phyloP scores from a whole-genome alignment of 148 eudicot genomes.

The Fagopyrum tataricum region DNA sequence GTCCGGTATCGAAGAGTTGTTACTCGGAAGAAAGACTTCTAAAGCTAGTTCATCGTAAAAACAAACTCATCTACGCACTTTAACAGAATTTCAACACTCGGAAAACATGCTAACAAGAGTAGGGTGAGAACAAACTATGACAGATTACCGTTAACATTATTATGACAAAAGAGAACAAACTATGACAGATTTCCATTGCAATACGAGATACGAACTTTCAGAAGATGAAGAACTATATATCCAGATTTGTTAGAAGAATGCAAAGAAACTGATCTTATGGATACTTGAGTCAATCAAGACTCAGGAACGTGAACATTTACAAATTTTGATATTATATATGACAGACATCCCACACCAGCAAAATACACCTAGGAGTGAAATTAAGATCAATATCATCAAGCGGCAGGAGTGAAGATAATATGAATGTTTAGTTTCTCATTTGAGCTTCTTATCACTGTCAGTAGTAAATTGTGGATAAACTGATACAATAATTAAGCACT shows the following conservation, averaged over 20 bases:
- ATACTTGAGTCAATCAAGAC: too few species aligned
- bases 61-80: not conserved
- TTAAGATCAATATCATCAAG: not conserved
- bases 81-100: not conserved
- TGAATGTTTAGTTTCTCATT: not conserved
- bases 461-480: not conserved
- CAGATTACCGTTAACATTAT: not conserved
- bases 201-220: not conserved
- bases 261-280: too few species aligned
- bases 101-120: not conserved
- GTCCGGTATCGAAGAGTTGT: constrained; percentile 17
- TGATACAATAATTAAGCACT: not conserved
- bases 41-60: not conserved
- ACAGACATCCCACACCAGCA: constrained; percentile 30
- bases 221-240: too few species aligned
- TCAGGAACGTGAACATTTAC: too few species aligned
- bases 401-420: not conserved
- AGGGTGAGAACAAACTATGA: not conserved
- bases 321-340: not conserved
- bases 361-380: constrained; percentile 46
- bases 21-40: constrained; percentile 14
- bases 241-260: too few species aligned
- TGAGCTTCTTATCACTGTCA: not conserved
- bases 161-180: not conserved
- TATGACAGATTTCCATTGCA: not conserved